Conservation (phyloP, 805 yeast species). For the Kazachstania martiniae region DNA sequence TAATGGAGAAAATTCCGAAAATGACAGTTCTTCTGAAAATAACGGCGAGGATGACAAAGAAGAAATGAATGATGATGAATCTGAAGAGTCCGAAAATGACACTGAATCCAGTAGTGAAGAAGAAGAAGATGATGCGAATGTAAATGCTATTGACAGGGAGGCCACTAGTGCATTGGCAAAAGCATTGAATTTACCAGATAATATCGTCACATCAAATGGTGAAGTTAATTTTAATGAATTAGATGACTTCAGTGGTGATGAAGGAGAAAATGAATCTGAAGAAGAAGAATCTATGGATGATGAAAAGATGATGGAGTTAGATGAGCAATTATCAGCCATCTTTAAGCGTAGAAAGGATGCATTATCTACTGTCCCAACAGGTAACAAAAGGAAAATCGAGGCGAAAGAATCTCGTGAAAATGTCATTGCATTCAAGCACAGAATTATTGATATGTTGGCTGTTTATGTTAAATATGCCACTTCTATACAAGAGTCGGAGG, state of each 20-base stretch:
- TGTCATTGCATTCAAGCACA: constrained; percentile 65
- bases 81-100: constrained; percentile 22
- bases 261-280: constrained; percentile 37
- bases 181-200: constrained; percentile 56
- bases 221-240: constrained; percentile 39
- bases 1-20: constrained; percentile 33
- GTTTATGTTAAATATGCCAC: constrained; percentile 40
- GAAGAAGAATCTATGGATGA: constrained; percentile 86
- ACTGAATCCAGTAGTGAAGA: constrained; percentile 26
- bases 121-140: constrained; percentile 31
- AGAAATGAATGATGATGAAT: constrained; percentile 28
- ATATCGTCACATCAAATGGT: constrained; percentile 32
- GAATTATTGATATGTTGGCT: constrained; percentile 71
- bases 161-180: constrained; percentile 58
- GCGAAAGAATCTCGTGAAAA: constrained; percentile 71
- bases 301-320: constrained; percentile 93
- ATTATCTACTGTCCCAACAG: constrained; percentile 41
- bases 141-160: constrained; percentile 37
- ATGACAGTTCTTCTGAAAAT: constrained; percentile 26
- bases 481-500: constrained; percentile 1
- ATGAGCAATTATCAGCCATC: constrained; percentile 69
- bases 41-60: constrained; percentile 22
- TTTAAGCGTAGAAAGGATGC: constrained; percentile 75
- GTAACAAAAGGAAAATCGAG: constrained; percentile 60
- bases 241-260: constrained; percentile 32